Evolutionary conservation across 306 rosid genomes (phyloP), one percentile per base, ranked within the genome.

Genomic region (Sechiopsis laciniata): DNA sequence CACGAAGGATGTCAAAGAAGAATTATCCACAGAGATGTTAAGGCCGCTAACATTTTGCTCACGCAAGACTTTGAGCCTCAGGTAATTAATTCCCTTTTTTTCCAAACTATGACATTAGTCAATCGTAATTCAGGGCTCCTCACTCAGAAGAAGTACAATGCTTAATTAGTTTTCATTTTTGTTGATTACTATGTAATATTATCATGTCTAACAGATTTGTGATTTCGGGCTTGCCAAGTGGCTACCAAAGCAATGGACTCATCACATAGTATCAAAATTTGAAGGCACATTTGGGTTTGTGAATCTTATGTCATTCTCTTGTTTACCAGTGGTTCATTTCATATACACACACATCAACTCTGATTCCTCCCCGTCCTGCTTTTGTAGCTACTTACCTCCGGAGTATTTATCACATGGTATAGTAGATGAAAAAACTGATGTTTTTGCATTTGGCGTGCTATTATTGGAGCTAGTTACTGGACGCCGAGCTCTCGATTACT

Each of bases 211-310:
- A 20, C 87, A 95, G 96, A 88, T 95, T 62, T 95, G 99, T 82
- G 99, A 95, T 86, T 95, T 95, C 42, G 99, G 97, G 63, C 93
- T 95, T 58, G 96, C 99, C 76, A 95, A 95, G 78, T 95, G 99
- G 99, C 80, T 91, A 26, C 99, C 99, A 69, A 87, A 89, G 86
- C 83, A 85, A 65, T 95, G 99, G 97, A 89, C 97, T 80, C 99
- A 95, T 73, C 97, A 85, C 76, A 87, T 85, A 0, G 84, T 89
- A 67, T 85, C 95, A 74, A 95, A 88, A 79, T 89, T 89, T 50
- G 99, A 95, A 85, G 99, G 97, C 80, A 95, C 99, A 71, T 95
- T 95, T 78, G 99, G 99, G 97, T 95, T 76, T 66, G 88, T 78
- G 78, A 74, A 68, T 73, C 76, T 71, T 76, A 15, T 26, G 40